phyloP scores from a whole-genome alignment of 2,329 filamentous ascomycete genomes.

The Calonectria hawksworthii region DNA sequence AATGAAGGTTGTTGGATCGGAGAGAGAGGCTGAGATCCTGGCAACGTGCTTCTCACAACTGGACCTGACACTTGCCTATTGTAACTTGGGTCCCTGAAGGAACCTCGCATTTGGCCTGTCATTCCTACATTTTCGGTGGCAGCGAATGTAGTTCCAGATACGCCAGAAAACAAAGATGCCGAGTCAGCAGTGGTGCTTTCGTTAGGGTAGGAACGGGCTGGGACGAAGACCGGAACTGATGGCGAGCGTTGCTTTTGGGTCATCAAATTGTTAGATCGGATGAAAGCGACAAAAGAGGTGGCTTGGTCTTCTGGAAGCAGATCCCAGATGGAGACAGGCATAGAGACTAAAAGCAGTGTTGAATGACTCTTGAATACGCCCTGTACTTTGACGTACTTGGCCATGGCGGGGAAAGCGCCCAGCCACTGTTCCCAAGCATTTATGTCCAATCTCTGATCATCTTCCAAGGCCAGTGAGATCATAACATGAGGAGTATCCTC shows the following conservation, averaged over 20 bases:
- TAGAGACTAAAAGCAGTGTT: slow-evolving; percentile 68
- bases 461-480: slow-evolving; percentile 71
- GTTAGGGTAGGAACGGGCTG: slow-evolving; percentile 37
- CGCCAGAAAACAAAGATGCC: slow-evolving; percentile 49
- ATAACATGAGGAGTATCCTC: slow-evolving; percentile 72
- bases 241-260: slow-evolving; percentile 46
- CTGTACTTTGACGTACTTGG: slow-evolving; percentile 72
- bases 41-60: slow-evolving; percentile 23
- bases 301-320: slow-evolving; percentile 70
- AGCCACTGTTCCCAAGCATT: slow-evolving; percentile 73
- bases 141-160: slow-evolving; percentile 52
- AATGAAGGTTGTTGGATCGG: slow-evolving; percentile 33
- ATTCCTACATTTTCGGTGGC: slow-evolving; percentile 46
- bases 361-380: slow-evolving; percentile 74
- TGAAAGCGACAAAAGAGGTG: slow-evolving; percentile 71
- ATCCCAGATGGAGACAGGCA: slow-evolving; percentile 73
- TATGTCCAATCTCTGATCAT: slow-evolving; percentile 69
- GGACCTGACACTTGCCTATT: slow-evolving; percentile 31
- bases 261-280: slow-evolving; percentile 69
- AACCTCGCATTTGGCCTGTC: slow-evolving; percentile 35
- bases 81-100: slow-evolving; percentile 39
- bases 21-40: slow-evolving; percentile 39
- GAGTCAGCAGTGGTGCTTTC: slow-evolving; percentile 40
- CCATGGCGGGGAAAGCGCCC: slow-evolving; percentile 67
- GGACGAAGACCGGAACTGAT: slow-evolving; percentile 40